Percentiles rank a stretch among this genome's conserved stretches.
phyloP scores from a whole-genome alignment of 2,329 filamentous ascomycete species.

The Diplodia sapinea region DNA sequence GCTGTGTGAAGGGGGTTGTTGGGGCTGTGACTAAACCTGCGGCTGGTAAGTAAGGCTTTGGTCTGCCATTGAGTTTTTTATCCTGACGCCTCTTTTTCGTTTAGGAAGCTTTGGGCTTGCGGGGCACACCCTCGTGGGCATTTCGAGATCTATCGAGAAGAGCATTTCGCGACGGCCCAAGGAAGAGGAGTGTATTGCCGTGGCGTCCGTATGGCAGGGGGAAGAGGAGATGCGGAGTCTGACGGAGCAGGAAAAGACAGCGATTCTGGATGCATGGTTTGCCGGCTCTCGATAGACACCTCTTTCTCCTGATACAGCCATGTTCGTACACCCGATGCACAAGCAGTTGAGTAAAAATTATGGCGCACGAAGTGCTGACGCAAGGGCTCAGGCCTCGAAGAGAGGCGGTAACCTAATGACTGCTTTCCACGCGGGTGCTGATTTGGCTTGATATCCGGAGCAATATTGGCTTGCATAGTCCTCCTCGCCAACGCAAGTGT shows the following conservation, averaged over 20 bases:
- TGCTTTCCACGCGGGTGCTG: too few relatives aligned
- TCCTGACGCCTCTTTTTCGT: conserved; percentile 1
- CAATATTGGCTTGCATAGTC: too few relatives aligned
- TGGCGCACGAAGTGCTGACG: too few relatives aligned
- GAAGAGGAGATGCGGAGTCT: conserved; percentile 13
- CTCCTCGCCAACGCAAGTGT: too few relatives aligned
- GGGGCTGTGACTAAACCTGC: conserved; percentile 38
- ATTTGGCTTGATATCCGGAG: too few relatives aligned
- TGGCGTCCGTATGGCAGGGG: conserved; percentile 6
- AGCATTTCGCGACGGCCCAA: not conserved
- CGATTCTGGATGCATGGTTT: conserved; percentile 7
- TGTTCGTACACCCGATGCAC: too few relatives aligned
- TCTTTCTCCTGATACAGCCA: not conserved
- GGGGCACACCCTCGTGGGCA: conserved; percentile 14
- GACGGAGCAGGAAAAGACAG: not conserved
- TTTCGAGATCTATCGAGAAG: conserved; percentile 9
- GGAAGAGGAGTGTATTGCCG: conserved; percentile 5
- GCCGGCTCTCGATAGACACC: conserved; percentile 2
- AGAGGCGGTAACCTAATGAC: too few relatives aligned
- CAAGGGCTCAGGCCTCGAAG: too few relatives aligned
- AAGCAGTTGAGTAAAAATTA: too few relatives aligned
- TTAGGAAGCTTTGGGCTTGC: not conserved
- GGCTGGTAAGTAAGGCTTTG: conserved; percentile 3
- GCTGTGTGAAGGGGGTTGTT: conserved; percentile 38
- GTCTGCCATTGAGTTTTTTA: not conserved